Evolutionary conservation across 1,139 yeast genomes (phyloP).

Genomic region (Komagataea norvegica): DNA sequence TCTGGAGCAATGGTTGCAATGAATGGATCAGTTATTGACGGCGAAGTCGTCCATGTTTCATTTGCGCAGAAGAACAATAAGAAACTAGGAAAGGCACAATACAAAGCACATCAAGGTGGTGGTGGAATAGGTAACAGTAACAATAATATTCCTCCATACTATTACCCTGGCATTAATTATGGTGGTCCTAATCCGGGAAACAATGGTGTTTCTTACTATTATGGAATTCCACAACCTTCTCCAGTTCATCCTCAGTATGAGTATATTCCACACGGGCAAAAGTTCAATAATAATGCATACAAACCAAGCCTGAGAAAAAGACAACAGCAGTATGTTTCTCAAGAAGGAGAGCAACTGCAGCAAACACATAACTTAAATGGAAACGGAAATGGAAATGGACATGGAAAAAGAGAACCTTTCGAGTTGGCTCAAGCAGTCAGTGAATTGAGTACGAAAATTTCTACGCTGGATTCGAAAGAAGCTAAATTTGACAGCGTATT

Average conservation of each 20-base stretch:
- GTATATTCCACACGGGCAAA: neutral
- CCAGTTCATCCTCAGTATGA: slow-evolving; percentile 1
- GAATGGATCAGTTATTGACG: slow-evolving; percentile 33
- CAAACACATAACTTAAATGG: neutral
- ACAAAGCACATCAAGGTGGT: neutral
- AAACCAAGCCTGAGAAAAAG: slow-evolving; percentile 1
- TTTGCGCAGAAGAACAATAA: slow-evolving; percentile 34
- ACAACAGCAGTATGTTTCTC: too few species aligned
- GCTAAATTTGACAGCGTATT: slow-evolving; percentile 14
- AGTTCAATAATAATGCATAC: slow-evolving; percentile 1
- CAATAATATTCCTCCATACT: slow-evolving; percentile 6
- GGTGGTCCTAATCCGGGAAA: slow-evolving; percentile 1
- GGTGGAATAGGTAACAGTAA: too few species aligned
- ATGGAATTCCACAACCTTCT: neutral
- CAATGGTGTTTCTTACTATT: slow-evolving; percentile 1
- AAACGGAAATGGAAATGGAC: neutral
- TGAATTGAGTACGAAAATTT: slow-evolving; percentile 12
- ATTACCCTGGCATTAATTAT: neutral
- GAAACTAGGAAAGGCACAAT: slow-evolving; percentile 7
- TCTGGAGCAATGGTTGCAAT: slow-evolving; percentile 42
- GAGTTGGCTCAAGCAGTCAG: neutral
- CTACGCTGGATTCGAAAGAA: slow-evolving; percentile 9
- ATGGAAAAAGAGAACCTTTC: too few species aligned
- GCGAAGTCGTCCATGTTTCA: slow-evolving; percentile 29
- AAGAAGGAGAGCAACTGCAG: slow-evolving; percentile 1